phyloP scores from a whole-genome alignment of 352 stramenopile genomes.

The Globisporangium takayamanum region DNA sequence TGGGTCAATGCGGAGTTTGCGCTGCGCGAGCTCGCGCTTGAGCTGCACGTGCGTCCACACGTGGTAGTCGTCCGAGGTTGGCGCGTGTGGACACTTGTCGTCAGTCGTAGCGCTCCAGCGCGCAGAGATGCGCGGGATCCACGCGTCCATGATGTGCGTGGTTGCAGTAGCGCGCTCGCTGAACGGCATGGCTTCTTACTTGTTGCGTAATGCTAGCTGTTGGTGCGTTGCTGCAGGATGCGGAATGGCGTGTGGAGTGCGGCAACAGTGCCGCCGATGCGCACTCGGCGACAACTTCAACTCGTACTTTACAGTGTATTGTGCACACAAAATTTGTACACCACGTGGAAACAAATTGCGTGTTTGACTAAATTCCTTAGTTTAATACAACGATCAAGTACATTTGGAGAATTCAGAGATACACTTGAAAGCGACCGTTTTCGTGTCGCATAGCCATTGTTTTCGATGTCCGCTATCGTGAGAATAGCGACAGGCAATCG shows the following conservation, averaged over 20 bases:
- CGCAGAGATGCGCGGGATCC: slow-evolving; percentile 23
- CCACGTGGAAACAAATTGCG: not conserved
- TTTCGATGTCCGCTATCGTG: not conserved
- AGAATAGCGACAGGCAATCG: too few species aligned
- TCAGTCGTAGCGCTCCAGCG: slow-evolving; percentile 41
- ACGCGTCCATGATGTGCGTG: slow-evolving; percentile 12
- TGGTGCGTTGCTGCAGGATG: not conserved
- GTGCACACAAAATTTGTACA: not conserved
- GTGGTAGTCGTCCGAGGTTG: slow-evolving; percentile 47
- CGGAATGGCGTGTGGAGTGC: slow-evolving; percentile 2
- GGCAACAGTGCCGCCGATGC: not conserved
- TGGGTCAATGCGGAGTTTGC: slow-evolving; percentile 36
- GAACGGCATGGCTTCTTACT: not conserved
- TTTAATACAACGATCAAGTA: not conserved
- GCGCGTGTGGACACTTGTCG: slow-evolving; percentile 25
- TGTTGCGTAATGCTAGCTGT: not conserved
- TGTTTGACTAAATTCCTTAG: not conserved
- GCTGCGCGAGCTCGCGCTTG: slow-evolving; percentile 48
- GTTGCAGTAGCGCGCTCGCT: not conserved
- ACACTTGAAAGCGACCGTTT: not conserved
- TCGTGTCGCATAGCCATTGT: not conserved
- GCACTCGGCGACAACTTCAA: slow-evolving; percentile 6
- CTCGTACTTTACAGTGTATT: slow-evolving; percentile 3
- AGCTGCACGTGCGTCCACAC: slow-evolving; percentile 45
- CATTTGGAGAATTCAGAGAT: not conserved